Percentiles rank a stretch among this genome's conserved stretches.
These are phyloP conservation scores for Saccharomycopsis javanensis DNA, from an alignment of 805 yeast genomes.

Conservation along the genomic window DNA sequence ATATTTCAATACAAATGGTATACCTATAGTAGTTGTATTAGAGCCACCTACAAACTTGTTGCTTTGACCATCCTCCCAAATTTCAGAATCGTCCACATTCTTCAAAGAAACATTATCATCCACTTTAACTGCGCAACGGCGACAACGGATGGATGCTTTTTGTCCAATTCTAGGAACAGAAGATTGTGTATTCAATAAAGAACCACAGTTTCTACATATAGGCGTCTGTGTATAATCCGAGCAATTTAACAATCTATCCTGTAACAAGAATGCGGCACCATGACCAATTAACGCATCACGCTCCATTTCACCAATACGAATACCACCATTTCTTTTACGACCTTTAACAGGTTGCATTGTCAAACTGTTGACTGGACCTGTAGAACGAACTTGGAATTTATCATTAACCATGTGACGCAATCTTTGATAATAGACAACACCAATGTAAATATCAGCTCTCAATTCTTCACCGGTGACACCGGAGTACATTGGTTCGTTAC, in stretches of 20 bases:
- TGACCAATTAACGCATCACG: constrained; percentile 98
- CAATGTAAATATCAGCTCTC: constrained; percentile 90
- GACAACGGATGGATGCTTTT: constrained; percentile 68
- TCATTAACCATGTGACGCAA: constrained; percentile 99
- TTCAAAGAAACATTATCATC: constrained; percentile 32
- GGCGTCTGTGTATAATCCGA: constrained; percentile 91
- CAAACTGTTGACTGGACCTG: constrained; percentile 94
- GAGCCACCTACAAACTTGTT: constrained; percentile 85
- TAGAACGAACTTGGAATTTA: constrained; percentile 97
- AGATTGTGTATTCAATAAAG: constrained; percentile 78
- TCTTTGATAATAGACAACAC: constrained; percentile 96
- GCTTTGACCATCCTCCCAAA: constrained; percentile 98
- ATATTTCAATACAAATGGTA: constrained; percentile 92
- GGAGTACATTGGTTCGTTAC: constrained; percentile 97
- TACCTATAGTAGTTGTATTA: constrained; percentile 89
- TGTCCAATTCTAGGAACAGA: constrained; percentile 89
- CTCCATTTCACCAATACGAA: constrained; percentile 99
- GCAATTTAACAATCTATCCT: constrained; percentile 89
- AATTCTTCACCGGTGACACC: constrained; percentile 98
- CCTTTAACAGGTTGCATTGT: constrained; percentile 99
- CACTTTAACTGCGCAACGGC: constrained; percentile 76
- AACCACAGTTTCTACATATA: constrained; percentile 88
- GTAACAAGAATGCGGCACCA: constrained; percentile 90
- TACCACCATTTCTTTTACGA: constrained; percentile 98
- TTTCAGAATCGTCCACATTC: constrained; percentile 55